Evolutionary conservation across 139 green algal species (phyloP).

Genomic region (Chlorella sp.): DNA sequence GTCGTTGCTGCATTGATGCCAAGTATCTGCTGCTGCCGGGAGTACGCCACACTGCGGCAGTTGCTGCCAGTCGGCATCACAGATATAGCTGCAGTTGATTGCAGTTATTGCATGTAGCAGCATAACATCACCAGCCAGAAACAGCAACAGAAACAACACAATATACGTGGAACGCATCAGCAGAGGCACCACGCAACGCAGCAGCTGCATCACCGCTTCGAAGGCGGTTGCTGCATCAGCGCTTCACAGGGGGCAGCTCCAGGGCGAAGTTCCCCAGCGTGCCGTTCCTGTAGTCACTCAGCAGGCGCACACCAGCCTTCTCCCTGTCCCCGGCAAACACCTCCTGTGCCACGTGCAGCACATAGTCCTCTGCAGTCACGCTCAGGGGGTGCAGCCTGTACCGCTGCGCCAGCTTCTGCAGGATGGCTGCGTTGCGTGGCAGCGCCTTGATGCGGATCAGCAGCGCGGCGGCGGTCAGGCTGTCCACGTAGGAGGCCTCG

Average conservation of each 20-base stretch:
- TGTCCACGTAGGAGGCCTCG: slow-evolving; percentile 85
- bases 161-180: too few relatives aligned
- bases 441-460: slow-evolving; percentile 51
- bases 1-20: too few relatives aligned
- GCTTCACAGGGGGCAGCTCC: slow-evolving; percentile 82
- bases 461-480: slow-evolving; percentile 58
- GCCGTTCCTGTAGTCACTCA: slow-evolving; percentile 34
- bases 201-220: too few relatives aligned
- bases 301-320: slow-evolving; percentile 70
- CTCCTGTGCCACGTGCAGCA: slow-evolving; percentile 56
- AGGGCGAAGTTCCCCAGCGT: slow-evolving; percentile 72
- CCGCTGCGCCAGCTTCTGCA: slow-evolving; percentile 10
- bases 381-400: slow-evolving; percentile 27
- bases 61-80: too few relatives aligned
- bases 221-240: too few relatives aligned
- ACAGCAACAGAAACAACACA: too few relatives aligned
- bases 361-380: slow-evolving; percentile 59
- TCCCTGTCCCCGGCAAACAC: slow-evolving; percentile 79
- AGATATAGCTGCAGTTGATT: too few relatives aligned
- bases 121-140: too few relatives aligned
- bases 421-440: slow-evolving; percentile 27
- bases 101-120: too few relatives aligned
- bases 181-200: too few relatives aligned
- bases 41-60: too few relatives aligned
- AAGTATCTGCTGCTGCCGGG: too few relatives aligned